Percentiles rank a stretch among this genome's conserved stretches.
Evolutionary conservation across 73 alveolate genomes (phyloP).

Genomic region (Paramecium octaurelia): DNA sequence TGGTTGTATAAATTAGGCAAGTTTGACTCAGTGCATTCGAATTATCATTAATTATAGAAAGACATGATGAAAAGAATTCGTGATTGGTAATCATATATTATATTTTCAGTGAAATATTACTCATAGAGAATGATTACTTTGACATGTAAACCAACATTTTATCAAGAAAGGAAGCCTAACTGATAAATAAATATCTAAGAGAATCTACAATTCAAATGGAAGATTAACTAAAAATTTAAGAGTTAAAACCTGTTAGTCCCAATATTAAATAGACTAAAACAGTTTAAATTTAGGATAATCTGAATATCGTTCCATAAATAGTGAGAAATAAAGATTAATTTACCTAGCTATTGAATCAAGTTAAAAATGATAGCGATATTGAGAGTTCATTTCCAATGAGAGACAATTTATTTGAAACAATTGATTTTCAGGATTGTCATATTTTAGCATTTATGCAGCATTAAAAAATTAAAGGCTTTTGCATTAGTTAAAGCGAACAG

Average conservation of each 20-base stretch:
- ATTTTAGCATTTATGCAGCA: neutral
- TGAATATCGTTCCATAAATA: neutral
- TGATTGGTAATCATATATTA: constrained; percentile 13
- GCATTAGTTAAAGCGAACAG: neutral
- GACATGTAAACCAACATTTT: neutral
- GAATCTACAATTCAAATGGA: neutral
- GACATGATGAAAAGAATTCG: constrained; percentile 1
- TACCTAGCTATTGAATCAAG: neutral
- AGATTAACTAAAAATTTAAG: neutral
- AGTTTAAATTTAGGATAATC: neutral
- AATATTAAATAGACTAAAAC: neutral
- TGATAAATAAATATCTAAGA: neutral
- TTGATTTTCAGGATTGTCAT: neutral
- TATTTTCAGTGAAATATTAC: neutral
- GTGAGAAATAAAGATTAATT: neutral
- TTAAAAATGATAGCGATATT: neutral
- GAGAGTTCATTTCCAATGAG: neutral
- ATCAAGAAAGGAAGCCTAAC: constrained; percentile 3
- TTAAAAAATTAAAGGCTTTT: neutral
- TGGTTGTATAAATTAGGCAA: neutral
- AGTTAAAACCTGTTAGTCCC: neutral
- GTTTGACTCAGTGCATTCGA: neutral
- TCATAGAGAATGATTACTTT: neutral
- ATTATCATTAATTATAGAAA: neutral
- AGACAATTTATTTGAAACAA: neutral